Conservation (phyloP, 1,284 basidiomycete genomes). For the Rhodotorula sp. region DNA sequence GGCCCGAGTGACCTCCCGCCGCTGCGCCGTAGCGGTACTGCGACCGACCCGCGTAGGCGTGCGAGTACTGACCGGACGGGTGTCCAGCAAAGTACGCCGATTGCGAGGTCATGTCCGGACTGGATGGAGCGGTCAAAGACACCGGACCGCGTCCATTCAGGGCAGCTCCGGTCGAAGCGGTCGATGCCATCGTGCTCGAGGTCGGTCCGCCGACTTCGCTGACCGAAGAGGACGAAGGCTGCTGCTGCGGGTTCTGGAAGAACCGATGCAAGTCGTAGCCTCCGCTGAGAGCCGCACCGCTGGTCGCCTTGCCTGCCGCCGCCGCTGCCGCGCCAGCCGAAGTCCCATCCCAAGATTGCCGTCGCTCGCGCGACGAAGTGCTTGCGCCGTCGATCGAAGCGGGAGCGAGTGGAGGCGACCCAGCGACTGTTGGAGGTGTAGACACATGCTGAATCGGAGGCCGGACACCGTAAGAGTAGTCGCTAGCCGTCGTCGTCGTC, state of each 20-base stretch:
- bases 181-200: not conserved
- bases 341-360: not conserved
- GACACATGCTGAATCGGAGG: not conserved
- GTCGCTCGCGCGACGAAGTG: not conserved
- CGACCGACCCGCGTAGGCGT: constrained; percentile 7
- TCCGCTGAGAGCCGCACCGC: not conserved
- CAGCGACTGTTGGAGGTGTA: not conserved
- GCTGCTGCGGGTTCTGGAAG: constrained; percentile 35
- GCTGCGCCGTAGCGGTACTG: constrained; percentile 21
- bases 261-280: constrained; percentile 40
- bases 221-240: constrained; percentile 16
- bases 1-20: not conserved
- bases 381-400: not conserved
- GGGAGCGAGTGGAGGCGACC: not conserved
- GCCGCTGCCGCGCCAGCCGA: not conserved
- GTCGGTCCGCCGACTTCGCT: constrained; percentile 19
- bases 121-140: constrained; percentile 34
- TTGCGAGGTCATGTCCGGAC: constrained; percentile 31
- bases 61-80: constrained; percentile 1
- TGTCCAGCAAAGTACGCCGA: constrained; percentile 23
- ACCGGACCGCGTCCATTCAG: constrained; percentile 10
- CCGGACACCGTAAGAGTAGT: not conserved
- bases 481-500: not conserved
- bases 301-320: not conserved
- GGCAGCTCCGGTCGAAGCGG: not conserved